These are phyloP conservation scores for Saposhnikovia divaricata DNA, from an alignment of 129 eudicot species.

Conservation along the genomic window DNA sequence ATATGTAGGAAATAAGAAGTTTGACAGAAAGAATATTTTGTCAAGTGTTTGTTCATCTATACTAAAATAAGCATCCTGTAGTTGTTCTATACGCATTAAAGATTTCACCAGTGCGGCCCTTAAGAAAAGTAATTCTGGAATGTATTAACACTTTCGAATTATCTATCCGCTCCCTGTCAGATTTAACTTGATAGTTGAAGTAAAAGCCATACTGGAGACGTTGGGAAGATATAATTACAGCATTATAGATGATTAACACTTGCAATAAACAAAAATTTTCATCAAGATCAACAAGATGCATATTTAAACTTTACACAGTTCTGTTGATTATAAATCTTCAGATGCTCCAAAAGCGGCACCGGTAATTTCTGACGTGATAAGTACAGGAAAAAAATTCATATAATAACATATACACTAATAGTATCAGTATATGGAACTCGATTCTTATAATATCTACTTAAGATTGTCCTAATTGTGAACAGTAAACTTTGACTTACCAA, in stretches of 20 bases:
- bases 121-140: background rate
- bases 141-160: background rate
- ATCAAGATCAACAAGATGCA: background rate
- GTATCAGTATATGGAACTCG: background rate
- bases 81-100: background rate
- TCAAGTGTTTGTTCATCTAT: background rate
- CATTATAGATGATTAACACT: background rate
- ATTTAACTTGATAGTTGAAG: background rate
- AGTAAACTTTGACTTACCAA: background rate
- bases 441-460: background rate
- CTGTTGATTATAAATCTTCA: background rate
- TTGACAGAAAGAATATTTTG: background rate
- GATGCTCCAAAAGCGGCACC: background rate
- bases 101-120: background rate
- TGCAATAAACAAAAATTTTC: background rate
- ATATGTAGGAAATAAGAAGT: background rate
- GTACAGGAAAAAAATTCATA: background rate
- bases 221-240: background rate
- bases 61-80: background rate
- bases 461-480: background rate
- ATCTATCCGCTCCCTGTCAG: background rate
- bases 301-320: background rate
- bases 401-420: background rate
- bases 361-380: background rate
- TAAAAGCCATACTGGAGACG: background rate